Evolutionary conservation across 2,329 filamentous ascomycete species (phyloP).

Genomic region (Endothia cerciana): DNA sequence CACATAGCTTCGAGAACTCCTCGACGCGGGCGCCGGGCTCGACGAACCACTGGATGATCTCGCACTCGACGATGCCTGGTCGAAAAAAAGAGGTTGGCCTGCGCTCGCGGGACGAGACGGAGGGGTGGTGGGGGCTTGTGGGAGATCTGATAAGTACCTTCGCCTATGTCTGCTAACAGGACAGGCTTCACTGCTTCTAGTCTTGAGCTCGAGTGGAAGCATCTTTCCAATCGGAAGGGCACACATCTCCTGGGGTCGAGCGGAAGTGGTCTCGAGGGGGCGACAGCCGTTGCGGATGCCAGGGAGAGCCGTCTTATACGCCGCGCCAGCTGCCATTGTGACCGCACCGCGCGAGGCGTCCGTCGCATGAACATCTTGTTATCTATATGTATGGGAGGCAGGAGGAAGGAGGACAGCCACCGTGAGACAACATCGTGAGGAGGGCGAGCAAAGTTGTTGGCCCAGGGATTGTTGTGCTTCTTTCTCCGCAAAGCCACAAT

Average conservation of each 20-base stretch:
- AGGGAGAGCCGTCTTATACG: conserved; percentile 42
- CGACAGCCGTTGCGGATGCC: background rate
- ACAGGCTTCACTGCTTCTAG: conserved; percentile 74
- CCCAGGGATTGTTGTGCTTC: conserved; percentile 9
- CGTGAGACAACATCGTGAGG: conserved; percentile 12
- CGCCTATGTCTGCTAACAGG: conserved; percentile 81
- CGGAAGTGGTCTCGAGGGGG: conserved; percentile 16
- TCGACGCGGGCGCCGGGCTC: conserved; percentile 93
- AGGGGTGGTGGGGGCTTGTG: no score
- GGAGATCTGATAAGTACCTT: conserved; percentile 59
- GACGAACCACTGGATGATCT: conserved; percentile 99
- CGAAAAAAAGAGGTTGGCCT: conserved; percentile 18
- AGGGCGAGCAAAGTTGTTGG: background rate
- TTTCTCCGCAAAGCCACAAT: conserved; percentile 9
- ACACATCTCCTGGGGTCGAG: conserved; percentile 12
- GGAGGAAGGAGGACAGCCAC: background rate
- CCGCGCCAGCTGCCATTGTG: conserved; percentile 54
- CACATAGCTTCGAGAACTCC: conserved; percentile 96
- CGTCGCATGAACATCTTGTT: conserved; percentile 62
- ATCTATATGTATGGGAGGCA: conserved; percentile 16
- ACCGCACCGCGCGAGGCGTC: conserved; percentile 53
- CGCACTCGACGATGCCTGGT: conserved; percentile 92
- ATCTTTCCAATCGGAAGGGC: conserved; percentile 36
- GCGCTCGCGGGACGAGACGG: background rate
- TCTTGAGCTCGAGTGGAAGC: conserved; percentile 55